Evolutionary conservation across 805 yeast species (phyloP), one percentile per base, ranked within the genome.

Genomic region (Metschnikowia lunata): DNA sequence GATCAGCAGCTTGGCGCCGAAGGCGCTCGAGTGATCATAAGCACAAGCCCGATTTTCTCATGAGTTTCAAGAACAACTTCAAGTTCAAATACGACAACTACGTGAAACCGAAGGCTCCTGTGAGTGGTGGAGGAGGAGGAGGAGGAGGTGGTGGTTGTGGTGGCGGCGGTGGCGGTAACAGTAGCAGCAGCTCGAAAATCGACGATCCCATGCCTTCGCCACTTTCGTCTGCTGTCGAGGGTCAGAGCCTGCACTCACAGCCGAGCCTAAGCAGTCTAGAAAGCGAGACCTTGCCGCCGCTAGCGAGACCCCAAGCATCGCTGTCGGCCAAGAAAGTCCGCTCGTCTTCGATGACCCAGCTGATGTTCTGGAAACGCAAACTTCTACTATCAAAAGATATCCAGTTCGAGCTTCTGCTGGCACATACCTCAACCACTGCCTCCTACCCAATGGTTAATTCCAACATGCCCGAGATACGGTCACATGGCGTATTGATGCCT

Each of bases 301-400:
- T 47, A 11, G 36, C 39, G 23, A 39, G 36, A 11, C 37, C 33
- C 7, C 43, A 46, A 6, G 27, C 42, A 28, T 26, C 49, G 6
- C 36, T 36, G 18, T 33, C 40, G 18, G 40, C 47, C 18, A 53
- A 53, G 34, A 53, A 53, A 34, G 31, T 46, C 26, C 49, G 53
- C 26, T 40, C 46, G 12, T 49, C 57, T 10, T 40, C 58, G n/a
- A 55, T 56, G 43, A 59, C 60, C 13, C 65, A 60, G 42, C 52
- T 60, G 28, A 46, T 57, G 46, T 56, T 51, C 41, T 47, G 67
- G 40, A 69, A 67, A 43, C 63, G 62, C 46, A 63, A 58, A 41
- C 43, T 61, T 11, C 47, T 67, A 1, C 60, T 59, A 42, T 63
- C 71, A 15, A 71, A 70, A 49, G 75, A 70, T 32, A 50, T 71